These are phyloP conservation scores for Oryza officinalis DNA, from an alignment of 176 grass and related monocot species.

Conservation along the genomic window DNA sequence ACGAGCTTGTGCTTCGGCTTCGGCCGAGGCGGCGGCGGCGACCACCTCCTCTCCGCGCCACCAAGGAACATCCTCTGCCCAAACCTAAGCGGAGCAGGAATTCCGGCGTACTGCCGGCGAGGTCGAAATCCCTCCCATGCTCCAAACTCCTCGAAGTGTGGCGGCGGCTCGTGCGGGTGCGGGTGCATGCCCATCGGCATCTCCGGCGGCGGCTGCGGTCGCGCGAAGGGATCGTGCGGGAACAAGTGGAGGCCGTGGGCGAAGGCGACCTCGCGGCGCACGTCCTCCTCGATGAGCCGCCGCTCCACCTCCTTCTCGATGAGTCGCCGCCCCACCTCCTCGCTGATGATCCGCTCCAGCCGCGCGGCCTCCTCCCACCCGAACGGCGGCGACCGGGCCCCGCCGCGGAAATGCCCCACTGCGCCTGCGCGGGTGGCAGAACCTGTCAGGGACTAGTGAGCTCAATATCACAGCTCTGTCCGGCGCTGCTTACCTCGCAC, in stretches of 20 bases:
- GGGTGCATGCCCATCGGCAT: constrained; percentile 6
- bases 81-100: background rate
- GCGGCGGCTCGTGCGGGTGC: background rate
- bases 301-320: constrained; percentile 17
- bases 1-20: constrained; percentile 33
- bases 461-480: background rate
- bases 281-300: constrained; percentile 2
- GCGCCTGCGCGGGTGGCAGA: background rate
- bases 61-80: background rate
- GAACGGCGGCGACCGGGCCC: background rate
- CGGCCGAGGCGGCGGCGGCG: background rate
- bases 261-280: constrained; percentile 31
- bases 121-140: background rate
- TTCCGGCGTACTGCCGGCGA: background rate
- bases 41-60: background rate
- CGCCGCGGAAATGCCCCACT: constrained; percentile 4
- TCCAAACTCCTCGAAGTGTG: background rate
- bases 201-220: background rate
- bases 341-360: constrained; percentile 26
- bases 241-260: constrained; percentile 3
- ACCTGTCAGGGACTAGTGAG: background rate
- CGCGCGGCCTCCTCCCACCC: constrained; percentile 16
- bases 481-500: constrained; percentile 31
- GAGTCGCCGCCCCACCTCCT: constrained; percentile 41
- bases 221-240: background rate